phyloP scores from a whole-genome alignment of 257 asterid species.

The Haberlea rhodopensis region DNA sequence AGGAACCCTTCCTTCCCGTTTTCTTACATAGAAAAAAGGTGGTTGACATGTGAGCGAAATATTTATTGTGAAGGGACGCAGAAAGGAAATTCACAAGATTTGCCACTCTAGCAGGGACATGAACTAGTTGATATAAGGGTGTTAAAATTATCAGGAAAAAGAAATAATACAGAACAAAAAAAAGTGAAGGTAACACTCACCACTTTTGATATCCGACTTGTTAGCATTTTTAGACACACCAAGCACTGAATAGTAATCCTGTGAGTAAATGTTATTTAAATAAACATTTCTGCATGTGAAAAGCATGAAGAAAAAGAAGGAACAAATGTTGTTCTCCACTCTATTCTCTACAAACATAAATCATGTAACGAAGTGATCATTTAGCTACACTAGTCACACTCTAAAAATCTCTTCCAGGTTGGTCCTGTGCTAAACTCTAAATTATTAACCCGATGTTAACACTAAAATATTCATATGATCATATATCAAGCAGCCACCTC shows the following conservation, averaged over 20 bases:
- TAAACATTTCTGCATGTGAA: constrained; percentile 5
- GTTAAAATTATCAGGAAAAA: too few species aligned
- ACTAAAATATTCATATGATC: too few species aligned
- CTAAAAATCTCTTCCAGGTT: neutral
- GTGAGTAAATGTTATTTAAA: constrained; percentile 23
- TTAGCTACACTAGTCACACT: constrained; percentile 5
- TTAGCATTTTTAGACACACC: constrained; percentile 84
- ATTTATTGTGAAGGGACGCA: neutral
- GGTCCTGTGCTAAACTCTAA: neutral
- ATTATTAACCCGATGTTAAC: neutral
- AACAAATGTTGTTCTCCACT: neutral
- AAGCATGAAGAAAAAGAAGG: constrained; percentile 18
- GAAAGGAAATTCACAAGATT: neutral
- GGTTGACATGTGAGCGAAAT: neutral
- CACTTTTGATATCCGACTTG: constrained; percentile 87
- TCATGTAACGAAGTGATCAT: constrained; percentile 4
- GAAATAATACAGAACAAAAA: neutral
- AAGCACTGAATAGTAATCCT: constrained; percentile 91
- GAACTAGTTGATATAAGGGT: neutral
- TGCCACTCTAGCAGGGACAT: neutral
- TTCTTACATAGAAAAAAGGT: neutral
- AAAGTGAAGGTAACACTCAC: neutral
- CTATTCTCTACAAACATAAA: neutral
- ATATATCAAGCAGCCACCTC: neutral
- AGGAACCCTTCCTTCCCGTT: neutral